Base-by-base conservation (phyloP, 441 rosid species). In the Erodium trifolium region DNA sequence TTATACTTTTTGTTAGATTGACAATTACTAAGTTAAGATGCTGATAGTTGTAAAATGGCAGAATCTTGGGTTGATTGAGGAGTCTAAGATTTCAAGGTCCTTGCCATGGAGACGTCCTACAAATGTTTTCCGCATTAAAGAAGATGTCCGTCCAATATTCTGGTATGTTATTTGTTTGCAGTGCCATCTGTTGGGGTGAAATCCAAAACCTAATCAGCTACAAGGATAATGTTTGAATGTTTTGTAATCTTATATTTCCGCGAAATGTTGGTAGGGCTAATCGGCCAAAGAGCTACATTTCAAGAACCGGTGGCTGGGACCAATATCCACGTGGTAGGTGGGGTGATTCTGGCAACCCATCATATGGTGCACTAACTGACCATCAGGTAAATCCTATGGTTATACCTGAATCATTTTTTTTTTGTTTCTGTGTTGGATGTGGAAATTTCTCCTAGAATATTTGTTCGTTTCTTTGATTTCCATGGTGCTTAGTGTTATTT, bases 21-120 rank as follows among this genome's bases (percentile, higher is more conserved):
- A 5, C 65, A 41, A n/a, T 64, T 17, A 16, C 14, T 37, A 39
- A 23, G 12, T 67, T 27, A 49, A 37, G 62, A 68, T 79, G 53
- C 82, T 69, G 3, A 23, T 41, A 57, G 59, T 70, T 77, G 71
- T 81, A 29, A 35, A 45, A 71, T 74, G 67, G 74, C 88, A 94
- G 98, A 94, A 85, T 77, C 97, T 94, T 74, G 97, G 99, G 67
- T 51, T 91, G 78, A 88, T 94, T 77, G 97, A 92, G 76, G 98
- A 94, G 79, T 79, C 97, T 64, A 90, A 88, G 70, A 76, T 94
- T 74, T 76, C 77, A 5, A 85, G 99, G 71, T 66, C 89, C 71
- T 80, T 94, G 72, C 99, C 99, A n/a, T 90, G 99, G 99, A 81
- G 98, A 71, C 93, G 82, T 49, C 94, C 99, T 72, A 81, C 98